Conservation (phyloP, 768 basidiomycete species). For the Boletus pseudopeckii region DNA sequence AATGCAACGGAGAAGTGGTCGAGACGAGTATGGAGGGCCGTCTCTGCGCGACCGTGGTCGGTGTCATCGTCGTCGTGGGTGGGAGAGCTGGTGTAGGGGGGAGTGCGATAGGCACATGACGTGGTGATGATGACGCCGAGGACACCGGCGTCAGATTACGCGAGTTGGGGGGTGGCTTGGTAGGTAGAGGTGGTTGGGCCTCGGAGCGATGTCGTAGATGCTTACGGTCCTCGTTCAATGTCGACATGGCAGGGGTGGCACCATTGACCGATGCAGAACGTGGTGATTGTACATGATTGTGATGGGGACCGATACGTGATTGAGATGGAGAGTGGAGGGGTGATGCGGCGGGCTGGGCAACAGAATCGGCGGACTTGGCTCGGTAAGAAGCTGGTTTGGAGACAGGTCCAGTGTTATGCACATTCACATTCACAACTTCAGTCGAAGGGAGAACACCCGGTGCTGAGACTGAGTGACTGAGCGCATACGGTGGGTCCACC, state of each 20-base stretch:
- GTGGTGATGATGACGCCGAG: slow-evolving; percentile 57
- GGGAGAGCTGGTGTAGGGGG: slow-evolving; percentile 33
- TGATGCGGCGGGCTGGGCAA: slow-evolving; percentile 3
- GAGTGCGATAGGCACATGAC: slow-evolving; percentile 33
- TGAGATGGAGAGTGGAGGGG: slow-evolving; percentile 25
- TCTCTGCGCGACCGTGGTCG: slow-evolving; percentile 41
- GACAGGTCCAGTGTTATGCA: slow-evolving; percentile 6
- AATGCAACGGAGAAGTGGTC: slow-evolving; percentile 32
- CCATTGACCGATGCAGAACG: slow-evolving; percentile 20
- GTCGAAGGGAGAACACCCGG: slow-evolving; percentile 38
- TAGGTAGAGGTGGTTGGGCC: slow-evolving; percentile 11
- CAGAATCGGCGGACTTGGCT: slow-evolving; percentile 26
- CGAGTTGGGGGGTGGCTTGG: slow-evolving; percentile 36
- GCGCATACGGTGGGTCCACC: slow-evolving; percentile 21
- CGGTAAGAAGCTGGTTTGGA: slow-evolving; percentile 27
- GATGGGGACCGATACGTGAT: slow-evolving; percentile 13
- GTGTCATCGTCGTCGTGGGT: slow-evolving; percentile 40
- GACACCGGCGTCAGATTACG: slow-evolving; percentile 55
- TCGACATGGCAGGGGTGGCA: slow-evolving; percentile 22
- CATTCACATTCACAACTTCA: slow-evolving; percentile 2
- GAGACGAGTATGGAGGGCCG: slow-evolving; percentile 39
- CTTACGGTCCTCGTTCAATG: slow-evolving; percentile 23
- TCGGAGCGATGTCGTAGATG: slow-evolving; percentile 18
- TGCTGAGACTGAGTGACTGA: slow-evolving; percentile 40
- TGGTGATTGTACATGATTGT: slow-evolving; percentile 3